Evolutionary conservation across 495 filamentous ascomycete genomes (phyloP).

Genomic region (Penicillium waksmanii): DNA sequence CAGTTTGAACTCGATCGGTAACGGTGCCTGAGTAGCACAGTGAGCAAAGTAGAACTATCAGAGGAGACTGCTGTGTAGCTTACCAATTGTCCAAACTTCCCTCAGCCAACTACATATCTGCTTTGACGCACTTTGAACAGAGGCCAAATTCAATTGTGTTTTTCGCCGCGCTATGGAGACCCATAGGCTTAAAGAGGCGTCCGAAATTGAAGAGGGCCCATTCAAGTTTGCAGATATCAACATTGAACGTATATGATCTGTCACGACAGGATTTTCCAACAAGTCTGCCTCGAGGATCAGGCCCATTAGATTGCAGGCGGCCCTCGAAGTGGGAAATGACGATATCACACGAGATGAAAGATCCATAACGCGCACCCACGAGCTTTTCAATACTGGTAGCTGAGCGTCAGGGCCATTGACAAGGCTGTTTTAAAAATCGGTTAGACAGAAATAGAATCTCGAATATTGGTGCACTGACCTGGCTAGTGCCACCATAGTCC

Average conservation of each 20-base stretch:
- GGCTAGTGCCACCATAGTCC: constrained; percentile 68
- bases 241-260: constrained; percentile 67
- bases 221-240: constrained; percentile 75
- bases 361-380: constrained; percentile 80
- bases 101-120: constrained; percentile 79
- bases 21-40: constrained; percentile 29
- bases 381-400: constrained; percentile 31
- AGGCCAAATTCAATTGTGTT: constrained; percentile 58
- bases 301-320: constrained; percentile 77
- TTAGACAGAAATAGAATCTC: constrained; percentile 6
- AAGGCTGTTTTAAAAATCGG: constrained; percentile 30
- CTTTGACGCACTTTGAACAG: constrained; percentile 64
- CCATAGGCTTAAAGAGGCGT: constrained; percentile 79
- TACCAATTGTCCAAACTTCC: constrained; percentile 78
- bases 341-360: constrained; percentile 70
- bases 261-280: constrained; percentile 63
- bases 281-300: constrained; percentile 65
- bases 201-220: constrained; percentile 78
- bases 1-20: constrained; percentile 44
- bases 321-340: constrained; percentile 70
- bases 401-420: constrained; percentile 32
- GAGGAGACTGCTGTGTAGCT: constrained; percentile 13
- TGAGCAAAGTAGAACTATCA: background rate
- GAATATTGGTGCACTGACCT: constrained; percentile 44
- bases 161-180: constrained; percentile 60